phyloP scores from a whole-genome alignment of 306 rosid genomes.

The Corylus heterophylla region DNA sequence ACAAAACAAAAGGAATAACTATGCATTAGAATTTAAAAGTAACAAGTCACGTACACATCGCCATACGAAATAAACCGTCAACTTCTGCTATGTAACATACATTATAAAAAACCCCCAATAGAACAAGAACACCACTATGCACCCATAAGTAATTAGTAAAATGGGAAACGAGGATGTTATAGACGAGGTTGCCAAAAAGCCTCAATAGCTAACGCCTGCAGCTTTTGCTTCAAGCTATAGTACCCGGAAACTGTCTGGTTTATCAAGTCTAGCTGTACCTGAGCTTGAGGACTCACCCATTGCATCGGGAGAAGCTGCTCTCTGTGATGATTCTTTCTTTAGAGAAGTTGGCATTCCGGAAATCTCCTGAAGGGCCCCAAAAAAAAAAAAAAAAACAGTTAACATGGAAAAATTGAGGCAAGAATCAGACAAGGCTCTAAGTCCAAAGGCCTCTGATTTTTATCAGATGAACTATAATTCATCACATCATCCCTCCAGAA shows the following conservation, averaged over 20 bases:
- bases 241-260: slow-evolving; percentile 65
- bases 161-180: background rate
- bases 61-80: background rate
- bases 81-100: background rate
- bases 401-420: background rate
- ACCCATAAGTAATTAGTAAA: background rate
- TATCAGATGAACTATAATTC: background rate
- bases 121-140: background rate
- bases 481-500: background rate
- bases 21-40: background rate
- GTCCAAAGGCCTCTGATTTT: background rate
- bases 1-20: background rate
- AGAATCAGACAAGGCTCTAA: slow-evolving; percentile 15
- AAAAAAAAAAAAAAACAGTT: slow-evolving; percentile 20
- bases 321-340: slow-evolving; percentile 68
- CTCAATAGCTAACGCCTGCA: background rate
- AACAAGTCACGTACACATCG: background rate
- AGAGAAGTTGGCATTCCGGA: slow-evolving; percentile 76
- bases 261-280: slow-evolving; percentile 81
- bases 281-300: slow-evolving; percentile 97
- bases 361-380: slow-evolving; percentile 63
- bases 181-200: slow-evolving; percentile 2
- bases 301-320: slow-evolving; percentile 86
- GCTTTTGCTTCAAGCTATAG: slow-evolving; percentile 33
- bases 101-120: background rate